Conservation (phyloP, 441 rosid genomes). For the Kokia cookei region DNA sequence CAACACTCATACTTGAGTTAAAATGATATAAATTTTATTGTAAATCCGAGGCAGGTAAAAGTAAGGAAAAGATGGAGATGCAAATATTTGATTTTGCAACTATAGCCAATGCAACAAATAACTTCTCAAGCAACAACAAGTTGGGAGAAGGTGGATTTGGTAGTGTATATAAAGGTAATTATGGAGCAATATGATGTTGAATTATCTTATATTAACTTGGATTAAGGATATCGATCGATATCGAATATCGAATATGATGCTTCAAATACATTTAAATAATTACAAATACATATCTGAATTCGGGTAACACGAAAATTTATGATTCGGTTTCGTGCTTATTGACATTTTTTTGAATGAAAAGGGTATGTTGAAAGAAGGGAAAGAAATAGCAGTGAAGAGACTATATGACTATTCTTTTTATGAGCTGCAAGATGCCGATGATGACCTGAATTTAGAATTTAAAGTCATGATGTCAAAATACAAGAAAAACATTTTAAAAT, state of each 20-base stretch:
- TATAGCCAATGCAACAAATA: conserved; percentile 19
- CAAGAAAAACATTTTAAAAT: too few relatives aligned
- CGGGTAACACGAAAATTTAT: not conserved
- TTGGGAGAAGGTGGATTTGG: conserved; percentile 36
- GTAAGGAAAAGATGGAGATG: conserved; percentile 14
- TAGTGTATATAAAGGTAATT: conserved; percentile 29
- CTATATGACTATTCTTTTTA: not conserved
- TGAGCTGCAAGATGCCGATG: too few relatives aligned
- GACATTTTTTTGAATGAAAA: not conserved
- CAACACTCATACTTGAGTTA: not conserved
- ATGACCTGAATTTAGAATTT: too few relatives aligned
- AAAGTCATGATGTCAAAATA: too few relatives aligned
- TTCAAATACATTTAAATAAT: too few relatives aligned
- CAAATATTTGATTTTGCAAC: conserved; percentile 16
- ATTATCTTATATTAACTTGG: not conserved
- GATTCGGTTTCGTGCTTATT: not conserved
- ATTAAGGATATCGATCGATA: too few relatives aligned
- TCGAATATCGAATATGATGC: too few relatives aligned
- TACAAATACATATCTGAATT: too few relatives aligned
- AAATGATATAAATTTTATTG: not conserved
- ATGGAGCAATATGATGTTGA: not conserved
- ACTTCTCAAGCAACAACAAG: conserved; percentile 16
- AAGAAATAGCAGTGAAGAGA: conserved; percentile 47
- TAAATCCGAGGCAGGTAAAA: not conserved
- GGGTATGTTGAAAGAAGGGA: conserved; percentile 19